phyloP scores from a whole-genome alignment of 495 filamentous ascomycete genomes.

The Neurospora intermedia region DNA sequence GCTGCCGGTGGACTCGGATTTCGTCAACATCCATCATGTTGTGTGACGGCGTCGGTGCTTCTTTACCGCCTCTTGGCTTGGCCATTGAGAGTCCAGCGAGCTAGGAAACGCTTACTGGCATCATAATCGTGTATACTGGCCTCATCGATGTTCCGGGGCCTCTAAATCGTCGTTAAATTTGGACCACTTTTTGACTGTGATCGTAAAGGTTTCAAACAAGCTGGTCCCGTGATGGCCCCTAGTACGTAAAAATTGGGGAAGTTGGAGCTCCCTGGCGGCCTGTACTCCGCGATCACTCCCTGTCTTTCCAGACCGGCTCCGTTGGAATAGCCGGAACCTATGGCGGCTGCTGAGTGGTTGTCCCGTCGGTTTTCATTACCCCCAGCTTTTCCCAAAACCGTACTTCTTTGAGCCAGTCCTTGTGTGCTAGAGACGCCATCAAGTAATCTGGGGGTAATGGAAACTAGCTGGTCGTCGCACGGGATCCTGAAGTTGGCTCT shows the following conservation, averaged over 20 bases:
- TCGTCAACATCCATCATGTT: not conserved
- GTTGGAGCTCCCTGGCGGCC: not conserved
- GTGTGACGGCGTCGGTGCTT: not conserved
- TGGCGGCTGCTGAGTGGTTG: conserved; percentile 6
- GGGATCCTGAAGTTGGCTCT: conserved; percentile 5
- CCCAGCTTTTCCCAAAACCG: conserved; percentile 12
- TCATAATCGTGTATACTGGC: conserved; percentile 9
- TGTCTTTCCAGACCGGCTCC: conserved; percentile 1
- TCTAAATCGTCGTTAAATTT: conserved; percentile 4
- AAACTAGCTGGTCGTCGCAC: conserved; percentile 19
- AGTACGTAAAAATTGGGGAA: conserved; percentile 20
- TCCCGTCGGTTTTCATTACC: conserved; percentile 16
- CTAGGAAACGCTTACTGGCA: conserved; percentile 6
- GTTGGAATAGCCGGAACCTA: conserved; percentile 3
- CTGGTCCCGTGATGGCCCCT: conserved; percentile 19
- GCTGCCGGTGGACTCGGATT: not conserved
- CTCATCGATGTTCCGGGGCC: conserved; percentile 7
- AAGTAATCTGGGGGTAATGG: conserved; percentile 34
- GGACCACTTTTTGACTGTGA: conserved; percentile 9
- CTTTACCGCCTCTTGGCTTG: conserved; percentile 15
- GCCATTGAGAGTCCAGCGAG: not conserved
- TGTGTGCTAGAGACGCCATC: conserved; percentile 16
- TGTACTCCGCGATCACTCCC: not conserved
- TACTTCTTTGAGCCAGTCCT: not conserved
- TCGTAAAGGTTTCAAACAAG: conserved; percentile 1